Conservation (phyloP, 768 basidiomycete genomes). For the Lentinula raphanica region DNA sequence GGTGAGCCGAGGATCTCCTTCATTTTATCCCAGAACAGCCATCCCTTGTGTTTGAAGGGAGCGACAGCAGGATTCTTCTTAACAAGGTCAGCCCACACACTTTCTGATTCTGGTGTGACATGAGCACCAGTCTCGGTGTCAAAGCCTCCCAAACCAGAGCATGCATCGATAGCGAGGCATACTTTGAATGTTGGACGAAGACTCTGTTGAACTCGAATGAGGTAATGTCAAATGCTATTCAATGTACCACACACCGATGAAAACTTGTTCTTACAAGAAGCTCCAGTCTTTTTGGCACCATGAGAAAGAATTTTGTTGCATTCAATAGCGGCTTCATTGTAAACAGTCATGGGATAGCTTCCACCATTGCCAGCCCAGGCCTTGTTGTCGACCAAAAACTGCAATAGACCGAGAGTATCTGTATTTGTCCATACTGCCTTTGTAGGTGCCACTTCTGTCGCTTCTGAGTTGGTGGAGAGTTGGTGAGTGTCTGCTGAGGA, state of each 20-base stretch:
- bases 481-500: too few relatives aligned
- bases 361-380: not conserved
- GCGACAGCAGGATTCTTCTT: not conserved
- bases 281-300: constrained; percentile 11
- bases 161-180: not conserved
- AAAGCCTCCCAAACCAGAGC: not conserved
- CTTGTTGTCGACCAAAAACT: too few relatives aligned
- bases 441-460: too few relatives aligned
- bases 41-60: not conserved
- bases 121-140: not conserved
- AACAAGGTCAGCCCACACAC: not conserved
- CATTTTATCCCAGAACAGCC: not conserved
- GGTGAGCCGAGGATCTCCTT: not conserved
- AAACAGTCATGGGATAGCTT: constrained; percentile 17
- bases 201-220: too few relatives aligned
- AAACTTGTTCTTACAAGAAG: constrained; percentile 14
- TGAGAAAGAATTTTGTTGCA: constrained; percentile 5
- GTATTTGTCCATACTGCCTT: too few relatives aligned
- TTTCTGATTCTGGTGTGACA: not conserved
- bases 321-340: constrained; percentile 3
- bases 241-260: too few relatives aligned
- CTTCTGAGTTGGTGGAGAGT: too few relatives aligned
- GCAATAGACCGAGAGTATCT: too few relatives aligned
- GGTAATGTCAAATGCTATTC: too few relatives aligned
- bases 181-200: not conserved